Evolutionary conservation across 106 monocot genomes (phyloP), one percentile per base, ranked within the genome.

Genomic region (Narthecium ossifragum): DNA sequence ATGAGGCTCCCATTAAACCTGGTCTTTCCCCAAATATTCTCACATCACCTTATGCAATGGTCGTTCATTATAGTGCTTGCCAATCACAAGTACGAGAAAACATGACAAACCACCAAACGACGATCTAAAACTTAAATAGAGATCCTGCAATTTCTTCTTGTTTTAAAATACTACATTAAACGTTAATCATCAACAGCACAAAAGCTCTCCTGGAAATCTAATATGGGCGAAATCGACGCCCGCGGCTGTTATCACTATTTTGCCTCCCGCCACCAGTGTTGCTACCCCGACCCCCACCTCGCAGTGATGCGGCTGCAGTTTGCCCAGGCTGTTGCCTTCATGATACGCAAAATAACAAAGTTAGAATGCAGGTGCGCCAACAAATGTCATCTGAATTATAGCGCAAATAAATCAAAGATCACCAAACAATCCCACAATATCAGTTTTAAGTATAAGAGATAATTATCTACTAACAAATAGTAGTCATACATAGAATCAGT

Each of bases 321-420:
- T 40, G 63, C 30, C 72, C 78, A 43, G 78, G 78, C 34, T 72
- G 78, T 57, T 78, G 78, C 67, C 72, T 78, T 72, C 70, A 60
- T 30, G 26, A 59, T 15, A 7, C 14, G 20, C 29, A 13, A 29
- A 52, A 3, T 52, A 13, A 52, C 5, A 21, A 52, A 11, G 4
- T 5, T 5, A 49, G 48, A 49, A 5, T 8, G 22, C 48, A 49
- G 22, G 22, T 49, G 48, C 48, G 22, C 15, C 14, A 49, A 9
- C 5, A 49, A 5, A 5, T 5, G n/a, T 11, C 7, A 5, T 9
- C 6, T 7, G 14, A 20, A 27, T 12, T 0, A 9, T 54, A 12
- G 6, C 47, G 15, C 47, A 48, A n/a, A n/a, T 48, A 48, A 48
- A n/a, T 48, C 6, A n/a, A 48, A 5, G 20, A 5, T 48, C 11